Evolutionary conservation across 768 basidiomycete species (phyloP).

Genomic region (Termitomyces sp.): DNA sequence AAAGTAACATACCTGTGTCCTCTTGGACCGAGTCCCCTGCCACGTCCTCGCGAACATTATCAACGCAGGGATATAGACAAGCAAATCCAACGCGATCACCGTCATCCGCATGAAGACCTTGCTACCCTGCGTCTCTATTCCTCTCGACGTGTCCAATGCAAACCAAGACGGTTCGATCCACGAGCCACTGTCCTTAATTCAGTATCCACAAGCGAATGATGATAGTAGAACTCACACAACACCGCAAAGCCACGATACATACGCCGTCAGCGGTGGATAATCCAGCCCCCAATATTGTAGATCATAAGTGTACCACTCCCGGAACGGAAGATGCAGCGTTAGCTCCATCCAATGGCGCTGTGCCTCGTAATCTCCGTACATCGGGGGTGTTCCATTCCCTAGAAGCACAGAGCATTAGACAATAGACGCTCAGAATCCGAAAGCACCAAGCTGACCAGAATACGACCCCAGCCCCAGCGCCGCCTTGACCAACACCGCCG

Average conservation of each 20-base stretch:
- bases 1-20: constrained; percentile 64
- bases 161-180: constrained; percentile 65
- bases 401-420: constrained; percentile 3
- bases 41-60: constrained; percentile 64
- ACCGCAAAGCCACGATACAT: constrained; percentile 83
- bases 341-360: constrained; percentile 97
- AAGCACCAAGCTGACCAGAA: constrained; percentile 61
- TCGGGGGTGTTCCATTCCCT: constrained; percentile 74
- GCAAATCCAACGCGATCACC: constrained; percentile 64
- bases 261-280: constrained; percentile 93
- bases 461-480: constrained; percentile 74
- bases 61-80: constrained; percentile 77
- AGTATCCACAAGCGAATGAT: not conserved
- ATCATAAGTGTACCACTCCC: constrained; percentile 87
- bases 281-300: constrained; percentile 92
- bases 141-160: constrained; percentile 64
- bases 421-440: not conserved
- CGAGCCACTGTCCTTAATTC: constrained; percentile 27
- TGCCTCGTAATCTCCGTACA: constrained; percentile 93
- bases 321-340: constrained; percentile 70
- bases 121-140: constrained; percentile 63
- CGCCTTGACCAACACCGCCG: constrained; percentile 61
- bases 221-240: constrained; percentile 50
- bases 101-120: constrained; percentile 81
- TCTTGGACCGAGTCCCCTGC: constrained; percentile 66